Evolutionary conservation across 1,284 basidiomycete genomes (phyloP).

Genomic region (Tilletia indica): DNA sequence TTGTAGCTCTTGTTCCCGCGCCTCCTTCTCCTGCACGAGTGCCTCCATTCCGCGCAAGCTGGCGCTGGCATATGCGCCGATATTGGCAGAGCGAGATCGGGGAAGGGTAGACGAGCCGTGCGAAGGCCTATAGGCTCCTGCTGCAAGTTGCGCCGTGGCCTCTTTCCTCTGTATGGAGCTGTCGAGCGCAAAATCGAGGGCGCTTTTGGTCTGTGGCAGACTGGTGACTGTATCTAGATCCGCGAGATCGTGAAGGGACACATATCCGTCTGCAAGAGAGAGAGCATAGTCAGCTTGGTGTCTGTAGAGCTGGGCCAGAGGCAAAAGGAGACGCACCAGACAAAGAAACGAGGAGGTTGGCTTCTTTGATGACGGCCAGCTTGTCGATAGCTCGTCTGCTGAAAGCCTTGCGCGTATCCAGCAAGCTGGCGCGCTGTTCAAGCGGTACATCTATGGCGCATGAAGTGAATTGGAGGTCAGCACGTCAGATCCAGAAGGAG

Average conservation of each 20-base stretch:
- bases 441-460: neutral
- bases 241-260: slow-evolving; percentile 8
- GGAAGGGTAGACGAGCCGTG: slow-evolving; percentile 18
- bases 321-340: slow-evolving; percentile 66
- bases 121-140: slow-evolving; percentile 21
- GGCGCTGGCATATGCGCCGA: slow-evolving; percentile 23
- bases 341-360: slow-evolving; percentile 75
- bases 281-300: neutral
- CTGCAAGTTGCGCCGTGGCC: slow-evolving; percentile 15
- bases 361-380: slow-evolving; percentile 76
- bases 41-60: slow-evolving; percentile 39
- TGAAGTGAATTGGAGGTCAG: neutral
- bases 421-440: slow-evolving; percentile 14
- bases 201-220: slow-evolving; percentile 71
- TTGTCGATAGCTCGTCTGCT: slow-evolving; percentile 76
- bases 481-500: too few species aligned
- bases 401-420: slow-evolving; percentile 56
- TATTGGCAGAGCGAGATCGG: slow-evolving; percentile 18
- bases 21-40: slow-evolving; percentile 23
- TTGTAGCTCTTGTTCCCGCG: slow-evolving; percentile 2
- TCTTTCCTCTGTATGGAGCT: slow-evolving; percentile 61
- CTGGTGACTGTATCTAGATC: slow-evolving; percentile 49
- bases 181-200: slow-evolving; percentile 75
- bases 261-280: slow-evolving; percentile 6
- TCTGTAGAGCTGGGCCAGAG: neutral